Evolutionary conservation across 352 stramenopile genomes (phyloP), one percentile per base, ranked within the genome.

Genomic region (Hyaloperonospora brassicae): DNA sequence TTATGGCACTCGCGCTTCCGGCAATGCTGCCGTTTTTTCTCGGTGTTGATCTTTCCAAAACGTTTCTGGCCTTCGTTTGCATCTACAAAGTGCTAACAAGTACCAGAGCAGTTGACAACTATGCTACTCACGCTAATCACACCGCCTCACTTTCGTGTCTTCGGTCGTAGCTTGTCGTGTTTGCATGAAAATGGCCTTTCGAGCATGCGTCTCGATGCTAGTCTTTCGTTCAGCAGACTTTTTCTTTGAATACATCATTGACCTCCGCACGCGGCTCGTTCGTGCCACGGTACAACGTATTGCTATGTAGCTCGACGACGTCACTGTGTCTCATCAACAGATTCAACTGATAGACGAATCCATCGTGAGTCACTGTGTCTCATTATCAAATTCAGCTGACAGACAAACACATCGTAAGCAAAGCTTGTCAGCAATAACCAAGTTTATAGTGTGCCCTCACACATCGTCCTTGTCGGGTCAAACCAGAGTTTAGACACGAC

Each of bases 21-120:
- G 95, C 95, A 98, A 98, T 61, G 96, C 96, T 8, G 93, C 95
- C 6, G n/a, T 98, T 95, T 68, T 98, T 98, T 68, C 62, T 93
- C 1, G 84, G 84, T 42, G 79, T 93, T 12, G 84, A 93, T 58
- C 87, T 92, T 61, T 93, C 84, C 42, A 89, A 89, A 64, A 91
- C 89, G 66, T 81, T 87, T 56, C 63, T 93, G 27, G 72, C 61
- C 43, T 76, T 68, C 52, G 75, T 90, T 23, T 81, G 81, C 40
- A 70, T 91, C 55, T 86, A 91, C 64, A 90, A 87, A 65, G 25
- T 36, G 43, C 49, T n/a, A n/a, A 43, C 58, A 23, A 22, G 12
- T 24, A 21, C 10, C 14, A 42, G 14, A 42, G 36, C 27, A 42
- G 36, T 42, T 5, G 9, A 42, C 36, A 42, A 42, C n/a, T n/a